Percentiles rank a stretch among this genome's conserved stretches.
Evolutionary conservation across 1,284 basidiomycete species (phyloP).

Genomic region (Uromyces viciae-fabae): DNA sequence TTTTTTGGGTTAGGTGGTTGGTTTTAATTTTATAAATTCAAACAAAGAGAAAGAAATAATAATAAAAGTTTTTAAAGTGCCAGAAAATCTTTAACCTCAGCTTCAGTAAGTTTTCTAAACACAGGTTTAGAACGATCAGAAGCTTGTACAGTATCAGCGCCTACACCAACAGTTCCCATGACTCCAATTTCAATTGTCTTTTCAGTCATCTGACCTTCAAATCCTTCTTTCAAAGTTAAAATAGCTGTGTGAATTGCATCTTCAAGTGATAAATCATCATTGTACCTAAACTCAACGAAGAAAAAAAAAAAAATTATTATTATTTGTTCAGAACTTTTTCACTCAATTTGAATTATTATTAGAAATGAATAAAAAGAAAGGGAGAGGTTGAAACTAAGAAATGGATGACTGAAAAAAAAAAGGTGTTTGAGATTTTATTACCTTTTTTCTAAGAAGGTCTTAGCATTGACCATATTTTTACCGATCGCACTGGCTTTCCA

Average conservation of each 20-base stretch:
- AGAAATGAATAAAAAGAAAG: neutral
- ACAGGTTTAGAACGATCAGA: slow-evolving; percentile 66
- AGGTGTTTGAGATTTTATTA: too few relatives aligned
- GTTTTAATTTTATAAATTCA: too few relatives aligned
- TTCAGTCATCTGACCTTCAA: slow-evolving; percentile 99
- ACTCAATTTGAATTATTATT: neutral
- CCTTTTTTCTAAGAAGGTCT: slow-evolving; percentile 92
- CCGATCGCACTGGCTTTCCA: slow-evolving; percentile 99
- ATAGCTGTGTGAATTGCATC: slow-evolving; percentile 99
- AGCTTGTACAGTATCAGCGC: slow-evolving; percentile 62
- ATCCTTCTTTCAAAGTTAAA: slow-evolving; percentile 95
- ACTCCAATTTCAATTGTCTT: slow-evolving; percentile 99
- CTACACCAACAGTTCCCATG: slow-evolving; percentile 68
- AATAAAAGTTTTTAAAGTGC: slow-evolving; percentile 27
- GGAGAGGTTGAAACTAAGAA: neutral
- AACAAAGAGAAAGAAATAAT: neutral
- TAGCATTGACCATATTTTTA: slow-evolving; percentile 99
- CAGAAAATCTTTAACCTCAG: slow-evolving; percentile 83
- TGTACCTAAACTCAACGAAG: slow-evolving; percentile 65
- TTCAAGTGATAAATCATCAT: slow-evolving; percentile 97
- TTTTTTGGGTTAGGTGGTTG: too few relatives aligned
- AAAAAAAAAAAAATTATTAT: neutral
- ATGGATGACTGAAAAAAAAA: neutral
- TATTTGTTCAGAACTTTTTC: neutral
- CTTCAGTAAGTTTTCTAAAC: slow-evolving; percentile 87